Base-by-base conservation (phyloP, 1,139 yeast species). In the Arxiozyma slooffiae region DNA sequence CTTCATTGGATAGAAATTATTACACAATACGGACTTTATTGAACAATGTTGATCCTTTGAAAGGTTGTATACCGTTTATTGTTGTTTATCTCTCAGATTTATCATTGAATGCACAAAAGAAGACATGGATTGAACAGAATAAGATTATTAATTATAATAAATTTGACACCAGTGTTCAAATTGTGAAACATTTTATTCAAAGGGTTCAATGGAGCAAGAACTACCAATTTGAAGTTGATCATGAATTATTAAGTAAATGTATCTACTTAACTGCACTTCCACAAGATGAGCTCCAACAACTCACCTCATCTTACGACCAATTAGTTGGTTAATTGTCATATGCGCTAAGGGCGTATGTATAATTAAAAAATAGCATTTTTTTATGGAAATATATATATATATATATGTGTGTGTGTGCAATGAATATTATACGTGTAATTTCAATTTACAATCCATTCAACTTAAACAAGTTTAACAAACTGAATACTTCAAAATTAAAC, bases 41-140 rank as follows among this genome's bases (percentile, higher is more conserved):
- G 55, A 79, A 78, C 56, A 75, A 73, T 44, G 71, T 83, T 54
- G 78, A 78, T 50, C 88, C 89, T 14, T 76, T 86, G 1, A 75
- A 73, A 52, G 97, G 97, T 1, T 83, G 95, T 60, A 81, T 90
- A 47, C 97, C 97, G 24, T 90, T 89, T 65, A 79, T 90, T 49
- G 96, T 95, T 1, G 73, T 92, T 42, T 89, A 87, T 60, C 67
- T 92, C 48, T 82, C 90, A 2, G 97, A 92, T 66, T 74, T 90
- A 60, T 81, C 87, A 0, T 79, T 83, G 63, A 88, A 88, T 64
- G 81, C 89, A 4, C 94, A 87, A 61, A 75, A 89, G 54, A 58
- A 61, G 42, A 61, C 61, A 36, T 66, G 67, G 67, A 58, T 64
- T 38, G 57, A 56, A 1, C 68, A 66, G 16, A 76, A 74, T 18